phyloP scores from a whole-genome alignment of 2,329 filamentous ascomycete species.

The Nannizziopsis barbatae region DNA sequence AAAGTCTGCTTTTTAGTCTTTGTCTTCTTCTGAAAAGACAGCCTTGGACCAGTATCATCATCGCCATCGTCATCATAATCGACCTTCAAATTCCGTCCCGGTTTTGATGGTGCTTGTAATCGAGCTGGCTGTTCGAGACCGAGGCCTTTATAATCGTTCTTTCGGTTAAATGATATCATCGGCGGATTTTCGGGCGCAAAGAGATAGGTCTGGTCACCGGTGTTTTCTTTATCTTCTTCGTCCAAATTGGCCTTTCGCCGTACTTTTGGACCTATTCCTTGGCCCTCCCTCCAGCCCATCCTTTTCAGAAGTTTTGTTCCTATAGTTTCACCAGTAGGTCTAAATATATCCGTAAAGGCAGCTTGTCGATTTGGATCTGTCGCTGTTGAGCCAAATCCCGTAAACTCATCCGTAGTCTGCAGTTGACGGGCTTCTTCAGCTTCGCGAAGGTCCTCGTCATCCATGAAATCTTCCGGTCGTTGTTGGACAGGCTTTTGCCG shows the following conservation, averaged over 20 bases:
- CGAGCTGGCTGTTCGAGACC: slow-evolving; percentile 35
- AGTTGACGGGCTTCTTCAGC: slow-evolving; percentile 66
- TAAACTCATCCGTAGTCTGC: slow-evolving; percentile 61
- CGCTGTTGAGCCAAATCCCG: slow-evolving; percentile 59
- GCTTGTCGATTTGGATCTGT: slow-evolving; percentile 43
- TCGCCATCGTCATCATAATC: slow-evolving; percentile 25
- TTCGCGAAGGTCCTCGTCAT: slow-evolving; percentile 87
- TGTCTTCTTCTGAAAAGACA: slow-evolving; percentile 24
- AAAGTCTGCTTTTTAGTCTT: slow-evolving; percentile 43
- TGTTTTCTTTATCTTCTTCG: slow-evolving; percentile 33
- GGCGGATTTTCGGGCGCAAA: slow-evolving; percentile 75
- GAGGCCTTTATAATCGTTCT: slow-evolving; percentile 38
- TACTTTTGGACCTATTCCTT: slow-evolving; percentile 83
- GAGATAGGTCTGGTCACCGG: slow-evolving; percentile 47
- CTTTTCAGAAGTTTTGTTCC: slow-evolving; percentile 71
- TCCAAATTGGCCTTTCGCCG: slow-evolving; percentile 61
- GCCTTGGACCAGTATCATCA: slow-evolving; percentile 30
- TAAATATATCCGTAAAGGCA: slow-evolving; percentile 60
- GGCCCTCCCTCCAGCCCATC: slow-evolving; percentile 94
- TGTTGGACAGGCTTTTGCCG: slow-evolving; percentile 43
- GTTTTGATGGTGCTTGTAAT: slow-evolving; percentile 20
- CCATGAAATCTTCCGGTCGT: slow-evolving; percentile 88
- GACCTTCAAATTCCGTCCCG: slow-evolving; percentile 16
- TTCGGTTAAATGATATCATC: slow-evolving; percentile 45
- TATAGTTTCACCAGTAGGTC: slow-evolving; percentile 66